phyloP scores from a whole-genome alignment of 257 asterid species.

The Salvia hispanica region DNA sequence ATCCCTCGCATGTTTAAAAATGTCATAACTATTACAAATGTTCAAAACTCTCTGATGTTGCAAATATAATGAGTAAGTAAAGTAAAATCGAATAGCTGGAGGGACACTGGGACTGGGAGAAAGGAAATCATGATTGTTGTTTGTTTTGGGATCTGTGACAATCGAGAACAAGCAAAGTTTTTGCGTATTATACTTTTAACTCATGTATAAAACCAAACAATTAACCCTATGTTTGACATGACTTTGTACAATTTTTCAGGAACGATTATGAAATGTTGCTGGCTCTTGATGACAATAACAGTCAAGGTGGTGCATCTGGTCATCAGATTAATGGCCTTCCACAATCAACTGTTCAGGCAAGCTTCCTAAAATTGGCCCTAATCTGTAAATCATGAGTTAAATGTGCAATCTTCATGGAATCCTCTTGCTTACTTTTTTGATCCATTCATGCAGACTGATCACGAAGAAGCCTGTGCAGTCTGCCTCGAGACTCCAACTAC shows the following conservation, averaged over 20 bases:
- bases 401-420: background rate
- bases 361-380: conserved; percentile 9
- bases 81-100: background rate
- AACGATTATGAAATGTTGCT: conserved; percentile 86
- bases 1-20: background rate
- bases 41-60: background rate
- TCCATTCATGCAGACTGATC: conserved; percentile 56
- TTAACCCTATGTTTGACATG: conserved; percentile 1
- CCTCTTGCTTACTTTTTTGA: conserved; percentile 19
- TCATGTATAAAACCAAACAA: no score
- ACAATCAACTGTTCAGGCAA: conserved; percentile 82
- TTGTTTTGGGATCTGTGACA: no score
- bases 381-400: conserved; percentile 10
- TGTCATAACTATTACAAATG: background rate
- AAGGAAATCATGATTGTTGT: no score
- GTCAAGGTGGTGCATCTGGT: conserved; percentile 70
- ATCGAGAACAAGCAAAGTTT: no score
- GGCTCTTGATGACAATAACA: conserved; percentile 88
- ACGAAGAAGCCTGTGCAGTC: conserved; percentile 76
- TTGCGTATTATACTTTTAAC: no score
- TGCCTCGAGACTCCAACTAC: conserved; percentile 81
- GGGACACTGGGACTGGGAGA: background rate
- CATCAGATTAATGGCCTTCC: conserved; percentile 78
- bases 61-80: background rate
- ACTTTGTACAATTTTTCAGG: conserved; percentile 41